Conservation (phyloP, 305 asterid genomes). For the Solanum hybrid region DNA sequence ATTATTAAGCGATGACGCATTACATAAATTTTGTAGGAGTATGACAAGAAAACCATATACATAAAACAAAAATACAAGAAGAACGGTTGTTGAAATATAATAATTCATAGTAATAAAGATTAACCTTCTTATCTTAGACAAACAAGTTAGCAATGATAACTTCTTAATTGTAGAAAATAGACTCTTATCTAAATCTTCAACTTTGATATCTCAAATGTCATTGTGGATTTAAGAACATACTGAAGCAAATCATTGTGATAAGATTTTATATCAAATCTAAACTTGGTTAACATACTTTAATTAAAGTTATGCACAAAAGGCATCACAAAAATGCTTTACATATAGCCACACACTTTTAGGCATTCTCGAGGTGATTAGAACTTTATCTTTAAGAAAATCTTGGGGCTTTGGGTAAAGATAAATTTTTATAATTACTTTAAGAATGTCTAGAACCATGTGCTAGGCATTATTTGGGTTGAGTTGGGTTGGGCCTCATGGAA, state of each 20-base stretch:
- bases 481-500: neutral
- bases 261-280: neutral
- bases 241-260: neutral
- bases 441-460: neutral
- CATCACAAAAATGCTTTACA: neutral
- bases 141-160: neutral
- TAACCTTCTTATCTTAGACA: neutral
- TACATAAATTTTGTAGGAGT: neutral
- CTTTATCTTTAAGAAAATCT: neutral
- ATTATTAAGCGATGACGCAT: neutral
- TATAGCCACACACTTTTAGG: neutral
- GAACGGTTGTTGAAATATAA: neutral
- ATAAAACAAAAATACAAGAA: slow-evolving; percentile 4
- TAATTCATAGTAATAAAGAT: neutral
- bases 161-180: neutral
- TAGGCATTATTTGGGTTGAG: neutral
- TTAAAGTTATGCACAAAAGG: neutral
- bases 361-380: neutral
- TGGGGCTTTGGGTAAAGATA: neutral
- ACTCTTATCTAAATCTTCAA: neutral
- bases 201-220: neutral
- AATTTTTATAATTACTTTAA: neutral
- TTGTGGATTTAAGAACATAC: neutral
- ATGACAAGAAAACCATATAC: neutral
- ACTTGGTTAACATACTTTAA: neutral